A percentile compares a stretch with the other conserved stretches of the same genome.
Evolutionary conservation across 139 green algal genomes (phyloP).

Genomic region (Closterium sp.): DNA sequence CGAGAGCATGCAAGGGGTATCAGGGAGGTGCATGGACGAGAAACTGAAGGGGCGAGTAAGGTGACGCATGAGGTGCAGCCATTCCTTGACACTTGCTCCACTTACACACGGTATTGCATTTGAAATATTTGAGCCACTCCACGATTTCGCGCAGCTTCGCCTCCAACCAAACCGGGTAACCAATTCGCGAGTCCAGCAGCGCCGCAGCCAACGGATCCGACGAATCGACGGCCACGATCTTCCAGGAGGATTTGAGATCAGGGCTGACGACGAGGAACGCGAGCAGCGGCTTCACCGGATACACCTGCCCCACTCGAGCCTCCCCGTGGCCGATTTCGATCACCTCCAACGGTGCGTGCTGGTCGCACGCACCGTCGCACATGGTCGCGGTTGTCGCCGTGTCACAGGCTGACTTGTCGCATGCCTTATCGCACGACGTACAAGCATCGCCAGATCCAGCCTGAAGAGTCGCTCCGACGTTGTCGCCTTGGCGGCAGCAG

Average conservation of each 20-base stretch:
- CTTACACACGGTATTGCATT: neutral
- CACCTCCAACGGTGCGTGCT: constrained; percentile 6
- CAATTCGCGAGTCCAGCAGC: neutral
- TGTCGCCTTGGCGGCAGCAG: neutral
- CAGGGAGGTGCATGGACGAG: too few species aligned
- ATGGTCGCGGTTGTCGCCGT: too few species aligned
- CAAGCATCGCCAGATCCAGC: neutral
- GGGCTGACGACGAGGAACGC: constrained; percentile 13
- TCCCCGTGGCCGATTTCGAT: constrained; percentile 12
- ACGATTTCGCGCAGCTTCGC: neutral
- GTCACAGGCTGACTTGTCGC: neutral
- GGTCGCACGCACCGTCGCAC: neutral
- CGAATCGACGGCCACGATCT: constrained; percentile 13
- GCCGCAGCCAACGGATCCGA: neutral
- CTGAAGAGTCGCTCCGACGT: neutral
- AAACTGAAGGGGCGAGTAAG: too few species aligned
- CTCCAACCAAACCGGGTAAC: neutral
- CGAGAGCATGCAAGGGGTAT: too few species aligned
- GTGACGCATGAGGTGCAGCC: too few species aligned
- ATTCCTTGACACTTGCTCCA: neutral
- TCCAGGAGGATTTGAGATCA: neutral
- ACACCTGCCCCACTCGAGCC: constrained; percentile 15
- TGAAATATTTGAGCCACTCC: neutral
- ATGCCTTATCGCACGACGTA: neutral
- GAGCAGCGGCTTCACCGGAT: constrained; percentile 17